Evolutionary conservation across 257 asterid species (phyloP), one percentile per base, ranked within the genome.

Genomic region (Pogostemon cablin): DNA sequence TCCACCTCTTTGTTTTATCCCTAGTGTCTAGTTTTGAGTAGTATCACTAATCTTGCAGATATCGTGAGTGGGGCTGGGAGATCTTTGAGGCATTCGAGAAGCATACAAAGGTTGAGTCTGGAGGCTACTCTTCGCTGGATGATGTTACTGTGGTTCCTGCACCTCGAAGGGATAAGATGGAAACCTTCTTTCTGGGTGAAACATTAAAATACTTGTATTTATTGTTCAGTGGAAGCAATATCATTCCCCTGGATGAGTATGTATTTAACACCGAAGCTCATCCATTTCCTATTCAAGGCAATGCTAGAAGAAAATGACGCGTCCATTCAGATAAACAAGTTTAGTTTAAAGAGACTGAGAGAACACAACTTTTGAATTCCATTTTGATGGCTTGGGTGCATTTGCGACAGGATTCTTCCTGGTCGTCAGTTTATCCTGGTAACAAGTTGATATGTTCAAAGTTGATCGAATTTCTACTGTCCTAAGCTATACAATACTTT

Each of bases 21-120:
- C 34, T 44, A 44, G 56, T 77, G 73, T 58, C 60, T 61, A 49
- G 39, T 25, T 46, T 61, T 73, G 50, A 56, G 25, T 67, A 7
- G 63, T 67, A 67, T 72, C 43, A 69, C 65, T 74, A 40, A 57
- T 53, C 47, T 25, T 83, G 75, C 91, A 93, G 99, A 80, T 93
- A 91, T 68, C 97, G 96, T 4, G 96, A 89, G 47, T 93, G 98
- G 99, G 99, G 96, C 65, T 91, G 99, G 98, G 75, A 85, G 78
- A 93, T 93, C 53, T 93, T 93, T 66, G 95, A 91, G 85, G 95
- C 99, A 55, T 93, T 95, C 82, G 95, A 95, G 82, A 91, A 91
- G 81, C 71, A 86, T 63, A 80, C 98, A 42, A 86, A 85, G 80
- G 92, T 91, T 67, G 88, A 88, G 35, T 79, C 95, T 49, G 98